These are phyloP conservation scores for Plectranthus barbatus DNA, from an alignment of 257 asterid genomes.

Conservation along the genomic window DNA sequence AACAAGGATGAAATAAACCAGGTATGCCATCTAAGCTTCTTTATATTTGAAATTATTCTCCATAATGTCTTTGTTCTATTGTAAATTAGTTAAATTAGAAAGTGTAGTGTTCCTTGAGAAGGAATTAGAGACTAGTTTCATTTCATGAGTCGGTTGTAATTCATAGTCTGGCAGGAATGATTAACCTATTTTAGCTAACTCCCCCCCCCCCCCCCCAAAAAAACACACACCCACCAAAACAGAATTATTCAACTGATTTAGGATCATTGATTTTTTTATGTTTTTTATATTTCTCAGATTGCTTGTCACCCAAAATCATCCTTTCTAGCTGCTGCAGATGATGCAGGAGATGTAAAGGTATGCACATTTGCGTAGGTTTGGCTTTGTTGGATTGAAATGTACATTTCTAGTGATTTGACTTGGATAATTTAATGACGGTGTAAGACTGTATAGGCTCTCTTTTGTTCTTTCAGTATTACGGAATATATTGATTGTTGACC, in stretches of 20 bases:
- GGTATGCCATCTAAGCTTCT: constrained; percentile 33
- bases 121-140: background rate
- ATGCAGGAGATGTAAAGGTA: constrained; percentile 95
- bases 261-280: background rate
- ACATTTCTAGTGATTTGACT: too few species aligned
- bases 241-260: background rate
- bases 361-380: background rate
- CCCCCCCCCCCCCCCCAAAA: background rate
- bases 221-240: too few species aligned
- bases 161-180: background rate
- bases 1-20: constrained; percentile 95
- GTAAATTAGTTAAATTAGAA: background rate
- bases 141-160: background rate
- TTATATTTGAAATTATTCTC: background rate
- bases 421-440: too few species aligned
- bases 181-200: background rate
- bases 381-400: background rate
- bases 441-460: background rate
- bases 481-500: too few species aligned
- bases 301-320: constrained; percentile 73
- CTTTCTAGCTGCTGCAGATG: constrained; percentile 93
- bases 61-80: background rate
- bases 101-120: background rate
- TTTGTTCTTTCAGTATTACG: too few species aligned
- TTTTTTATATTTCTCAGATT: constrained; percentile 38